phyloP scores from a whole-genome alignment of 305 asterid species.

The Fraxinus latifolia region DNA sequence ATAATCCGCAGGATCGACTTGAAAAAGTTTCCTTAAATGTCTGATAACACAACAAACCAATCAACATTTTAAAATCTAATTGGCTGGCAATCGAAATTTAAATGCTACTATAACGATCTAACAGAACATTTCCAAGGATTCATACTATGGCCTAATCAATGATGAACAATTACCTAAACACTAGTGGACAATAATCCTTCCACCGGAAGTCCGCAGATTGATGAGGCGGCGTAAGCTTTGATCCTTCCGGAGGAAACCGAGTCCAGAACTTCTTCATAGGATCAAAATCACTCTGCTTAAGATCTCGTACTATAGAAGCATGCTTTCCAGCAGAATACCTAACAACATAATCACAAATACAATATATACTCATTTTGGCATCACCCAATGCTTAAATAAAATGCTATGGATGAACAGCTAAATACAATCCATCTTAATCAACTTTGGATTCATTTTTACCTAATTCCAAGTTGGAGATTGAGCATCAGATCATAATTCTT shows the following conservation, averaged over 20 bases:
- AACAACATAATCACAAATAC: slow-evolving; percentile 14
- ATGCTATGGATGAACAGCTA: neutral
- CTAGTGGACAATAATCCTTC: slow-evolving; percentile 95
- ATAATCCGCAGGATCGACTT: slow-evolving; percentile 96
- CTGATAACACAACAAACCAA: slow-evolving; percentile 40
- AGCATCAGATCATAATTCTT: slow-evolving; percentile 93
- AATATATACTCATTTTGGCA: neutral
- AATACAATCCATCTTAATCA: slow-evolving; percentile 5
- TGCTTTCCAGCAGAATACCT: slow-evolving; percentile 87
- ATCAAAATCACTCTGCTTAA: slow-evolving; percentile 77
- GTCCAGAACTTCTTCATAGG: slow-evolving; percentile 94
- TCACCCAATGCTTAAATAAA: neutral
- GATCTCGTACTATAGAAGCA: slow-evolving; percentile 50
- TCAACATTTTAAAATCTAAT: slow-evolving; percentile 19
- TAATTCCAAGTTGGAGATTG: slow-evolving; percentile 87
- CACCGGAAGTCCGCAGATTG: slow-evolving; percentile 80
- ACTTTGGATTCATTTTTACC: slow-evolving; percentile 37
- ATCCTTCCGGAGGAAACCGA: slow-evolving; percentile 78
- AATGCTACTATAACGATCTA: neutral
- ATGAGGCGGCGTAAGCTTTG: slow-evolving; percentile 85
- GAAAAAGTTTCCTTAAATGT: slow-evolving; percentile 80
- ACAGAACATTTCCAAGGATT: neutral
- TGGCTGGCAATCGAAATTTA: slow-evolving; percentile 3
- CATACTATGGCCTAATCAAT: neutral
- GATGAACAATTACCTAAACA: slow-evolving; percentile 60